Evolutionary conservation across 768 basidiomycete genomes (phyloP), one percentile per base, ranked within the genome.

Genomic region (Leucocoprinus leucothites): DNA sequence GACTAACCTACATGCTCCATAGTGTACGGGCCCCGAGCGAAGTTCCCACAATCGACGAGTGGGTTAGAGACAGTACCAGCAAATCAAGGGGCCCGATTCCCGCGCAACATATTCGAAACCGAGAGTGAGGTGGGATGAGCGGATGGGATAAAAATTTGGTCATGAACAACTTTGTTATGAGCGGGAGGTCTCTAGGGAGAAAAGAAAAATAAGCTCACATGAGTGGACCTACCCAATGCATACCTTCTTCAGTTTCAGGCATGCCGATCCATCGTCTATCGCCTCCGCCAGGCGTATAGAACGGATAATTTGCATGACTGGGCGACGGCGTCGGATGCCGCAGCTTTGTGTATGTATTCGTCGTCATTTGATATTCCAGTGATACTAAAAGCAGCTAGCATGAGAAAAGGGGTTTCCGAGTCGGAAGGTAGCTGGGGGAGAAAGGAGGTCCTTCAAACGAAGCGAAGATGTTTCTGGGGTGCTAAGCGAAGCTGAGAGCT

Each of bases 191-290:
- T 19, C 9, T n/a, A 13, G 31, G 11, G 19, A 34, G 47, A 34
- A 22, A 56, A 19, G 48, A 38, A 48, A 53, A 47, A 38, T 45
- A 13, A 24, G 62, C 79, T 58, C 56, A 87, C 89, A 91, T 82
- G 59, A 91, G 63, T 19, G 81, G 74, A 25, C 89, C 89, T 9
- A 89, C 82, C 89, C 89, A 91, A 45, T 84, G 77, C 53, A 78
- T 64, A n/a, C 82, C 85, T 36, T 79, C 78, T 66, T 82, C 81
- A 11, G 77, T 67, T 51, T 74, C 77, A 19, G 76, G 78, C 9
- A 71, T 69, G 21, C 71, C 74, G 21, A 78, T 53, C 87, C 89
- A 87, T 22, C 87, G 79, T 58, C 74, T 75, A 67, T 91, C 89
- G 25, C 74, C 74, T 9, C 84, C 88, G 1, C 88, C 85, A 0